Conservation (phyloP, 768 basidiomycete species). For the Stropharia rugosoannulata region DNA sequence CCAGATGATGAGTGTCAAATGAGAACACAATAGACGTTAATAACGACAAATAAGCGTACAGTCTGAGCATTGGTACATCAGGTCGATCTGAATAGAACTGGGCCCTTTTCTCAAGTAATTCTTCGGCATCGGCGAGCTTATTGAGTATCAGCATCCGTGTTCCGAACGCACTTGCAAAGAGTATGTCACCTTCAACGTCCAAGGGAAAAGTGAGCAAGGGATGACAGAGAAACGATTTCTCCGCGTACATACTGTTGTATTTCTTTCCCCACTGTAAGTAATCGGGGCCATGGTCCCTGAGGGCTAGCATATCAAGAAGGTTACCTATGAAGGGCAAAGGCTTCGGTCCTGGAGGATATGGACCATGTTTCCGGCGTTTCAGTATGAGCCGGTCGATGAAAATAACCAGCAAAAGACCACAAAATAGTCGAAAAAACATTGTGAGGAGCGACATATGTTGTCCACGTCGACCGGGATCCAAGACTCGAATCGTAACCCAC, state of each 20-base stretch:
- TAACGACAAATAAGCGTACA: constrained; percentile 3
- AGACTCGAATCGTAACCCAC: too few relatives aligned
- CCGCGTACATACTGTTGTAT: constrained; percentile 10
- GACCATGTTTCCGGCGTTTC: neutral
- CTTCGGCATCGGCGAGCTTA: constrained; percentile 15
- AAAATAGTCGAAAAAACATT: too few relatives aligned
- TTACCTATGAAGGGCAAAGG: constrained; percentile 24
- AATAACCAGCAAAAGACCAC: too few relatives aligned
- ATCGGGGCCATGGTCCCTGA: neutral
- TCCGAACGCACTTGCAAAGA: constrained; percentile 21
- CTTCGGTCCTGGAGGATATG: constrained; percentile 20
- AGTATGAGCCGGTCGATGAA: neutral
- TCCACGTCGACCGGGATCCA: too few relatives aligned
- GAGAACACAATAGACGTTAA: neutral
- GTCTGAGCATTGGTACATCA: constrained; percentile 17
- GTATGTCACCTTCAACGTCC: constrained; percentile 17
- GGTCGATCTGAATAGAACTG: constrained; percentile 47
- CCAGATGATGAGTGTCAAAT: neutral
- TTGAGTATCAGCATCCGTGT: constrained; percentile 27
- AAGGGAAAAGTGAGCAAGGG: neutral
- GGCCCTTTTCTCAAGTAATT: constrained; percentile 41
- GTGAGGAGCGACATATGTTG: too few relatives aligned
- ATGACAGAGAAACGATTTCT: too few relatives aligned
- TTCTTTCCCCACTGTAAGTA: constrained; percentile 14
- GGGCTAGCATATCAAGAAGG: constrained; percentile 10